Conservation (phyloP, 2,329 filamentous ascomycete species). For the Phoma sp. region DNA sequence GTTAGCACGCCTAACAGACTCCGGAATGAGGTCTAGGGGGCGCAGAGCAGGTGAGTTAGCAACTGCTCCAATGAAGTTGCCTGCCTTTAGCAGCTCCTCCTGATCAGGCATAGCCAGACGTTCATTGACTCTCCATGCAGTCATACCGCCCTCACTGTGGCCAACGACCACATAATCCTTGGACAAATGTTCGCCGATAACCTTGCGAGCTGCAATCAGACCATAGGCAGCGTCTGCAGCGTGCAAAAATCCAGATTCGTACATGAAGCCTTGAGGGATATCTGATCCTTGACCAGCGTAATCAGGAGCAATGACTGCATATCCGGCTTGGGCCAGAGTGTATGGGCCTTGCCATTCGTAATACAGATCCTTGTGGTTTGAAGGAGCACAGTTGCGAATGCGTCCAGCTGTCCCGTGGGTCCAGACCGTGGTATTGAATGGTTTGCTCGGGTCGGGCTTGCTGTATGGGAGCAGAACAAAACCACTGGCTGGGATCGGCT, state of each 20-base stretch:
- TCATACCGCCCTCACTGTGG: constrained; percentile 33
- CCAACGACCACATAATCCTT: constrained; percentile 28
- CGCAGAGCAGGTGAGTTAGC: constrained; percentile 31
- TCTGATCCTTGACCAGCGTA: constrained; percentile 27
- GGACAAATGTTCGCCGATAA: constrained; percentile 22
- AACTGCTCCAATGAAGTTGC: constrained; percentile 28
- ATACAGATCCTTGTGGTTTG: constrained; percentile 29
- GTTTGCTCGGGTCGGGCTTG: constrained; percentile 18
- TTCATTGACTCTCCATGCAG: constrained; percentile 30
- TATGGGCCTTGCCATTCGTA: constrained; percentile 30
- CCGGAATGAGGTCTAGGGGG: constrained; percentile 28
- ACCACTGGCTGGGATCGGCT: constrained; percentile 27
- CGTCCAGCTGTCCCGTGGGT: constrained; percentile 28
- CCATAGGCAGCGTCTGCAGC: constrained; percentile 27
- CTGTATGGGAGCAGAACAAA: constrained; percentile 29
- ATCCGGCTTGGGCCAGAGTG: constrained; percentile 23
- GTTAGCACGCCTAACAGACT: constrained; percentile 26
- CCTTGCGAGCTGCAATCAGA: constrained; percentile 27
- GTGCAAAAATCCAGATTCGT: constrained; percentile 29
- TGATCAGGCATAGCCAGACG: constrained; percentile 29
- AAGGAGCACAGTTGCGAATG: constrained; percentile 24
- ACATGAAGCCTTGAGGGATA: constrained; percentile 31
- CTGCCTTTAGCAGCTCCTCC: constrained; percentile 23
- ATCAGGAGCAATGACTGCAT: constrained; percentile 30
- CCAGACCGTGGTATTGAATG: constrained; percentile 25